Evolutionary conservation across 148 eudicot genomes (phyloP).

Genomic region (Linanthus parryae): DNA sequence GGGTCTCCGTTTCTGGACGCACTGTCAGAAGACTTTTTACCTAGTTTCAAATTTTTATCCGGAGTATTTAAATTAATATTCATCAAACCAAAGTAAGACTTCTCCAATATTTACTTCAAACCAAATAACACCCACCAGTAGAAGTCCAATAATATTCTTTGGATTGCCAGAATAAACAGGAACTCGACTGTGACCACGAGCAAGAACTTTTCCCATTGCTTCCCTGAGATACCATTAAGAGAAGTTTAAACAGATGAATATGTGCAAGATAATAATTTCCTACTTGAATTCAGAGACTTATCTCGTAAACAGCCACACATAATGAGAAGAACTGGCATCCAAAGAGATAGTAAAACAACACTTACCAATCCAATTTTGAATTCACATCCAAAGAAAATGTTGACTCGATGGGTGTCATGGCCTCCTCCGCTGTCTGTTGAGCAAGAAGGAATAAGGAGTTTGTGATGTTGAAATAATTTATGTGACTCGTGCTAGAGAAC

Average conservation of each 20-base stretch:
- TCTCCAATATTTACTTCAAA: too few species aligned
- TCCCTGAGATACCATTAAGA: constrained; percentile 48
- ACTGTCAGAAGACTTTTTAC: constrained; percentile 96
- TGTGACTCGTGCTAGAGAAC: too few species aligned
- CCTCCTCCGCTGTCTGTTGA: constrained; percentile 92
- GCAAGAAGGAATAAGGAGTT: constrained; percentile 9
- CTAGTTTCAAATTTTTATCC: constrained; percentile 39
- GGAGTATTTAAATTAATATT: too few species aligned
- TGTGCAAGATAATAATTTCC: too few species aligned
- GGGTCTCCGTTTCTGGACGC: constrained; percentile 96
- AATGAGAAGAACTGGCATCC: not conserved
- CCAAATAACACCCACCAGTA: constrained; percentile 60
- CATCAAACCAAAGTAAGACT: too few species aligned
- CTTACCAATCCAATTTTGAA: constrained; percentile 91
- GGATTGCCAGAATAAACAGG: constrained; percentile 97
- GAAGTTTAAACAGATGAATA: not conserved
- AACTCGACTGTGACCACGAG: constrained; percentile 97
- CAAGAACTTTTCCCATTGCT: constrained; percentile 93
- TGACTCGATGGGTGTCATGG: constrained; percentile 98
- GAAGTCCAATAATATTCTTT: constrained; percentile 90
- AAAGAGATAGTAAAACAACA: constrained; percentile 11
- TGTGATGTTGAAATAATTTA: not conserved
- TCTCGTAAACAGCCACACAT: not conserved
- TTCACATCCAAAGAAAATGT: constrained; percentile 92
- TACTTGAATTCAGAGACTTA: not conserved